Base-by-base conservation (phyloP, 2,329 filamentous ascomycete species). In the Sporothrix brasiliensis region DNA sequence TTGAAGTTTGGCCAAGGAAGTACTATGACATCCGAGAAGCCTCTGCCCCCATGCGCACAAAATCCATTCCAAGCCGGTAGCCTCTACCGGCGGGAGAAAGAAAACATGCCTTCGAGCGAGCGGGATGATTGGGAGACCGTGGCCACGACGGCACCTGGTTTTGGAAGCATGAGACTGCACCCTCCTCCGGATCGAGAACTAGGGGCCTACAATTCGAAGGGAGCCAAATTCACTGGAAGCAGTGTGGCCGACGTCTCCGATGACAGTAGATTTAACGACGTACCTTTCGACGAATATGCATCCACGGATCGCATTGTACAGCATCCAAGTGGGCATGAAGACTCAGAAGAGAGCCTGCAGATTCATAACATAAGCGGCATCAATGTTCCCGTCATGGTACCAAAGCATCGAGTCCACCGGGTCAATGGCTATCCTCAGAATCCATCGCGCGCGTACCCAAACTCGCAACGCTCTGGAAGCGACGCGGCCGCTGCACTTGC, bases 181-280 rank as follows among this genome's bases (percentile, higher is more conserved):
- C 71, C 19, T 49, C 67, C 60, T 24, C 4, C 11, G 10, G 63
- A 21, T 6, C 41, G n/a, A 19, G 44, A 30, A 3, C 34, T 34
- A 4, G 14, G 52, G 5, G 53, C 21, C 54, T 19, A 30, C 19
- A n/a, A 70, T 53, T 60, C 72, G 56, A 4, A 72, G 73, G 7
- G 66, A 4, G 52, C 68, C 58, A 73, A 75, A 21, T 30, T 65
- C 4, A 73, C 72, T 0, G 81, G 82, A 11, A 83, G 80, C 73
- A 85, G 83, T 69, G 73, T 85, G 27, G 83, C 83, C 2, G 79
- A 84, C 71, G 78, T 81, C 7, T 84, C 83, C 0, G 82, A 84
- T 56, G 71, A 72, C 34, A 60, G 72, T 27, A 75, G 70, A 39
- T 73, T 74, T 5, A 69, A 49, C 24, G 49, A 60, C 1, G 52